These are phyloP conservation scores for Helotiales sp. DNA, from an alignment of 2,329 filamentous ascomycete species.

Conservation along the genomic window DNA sequence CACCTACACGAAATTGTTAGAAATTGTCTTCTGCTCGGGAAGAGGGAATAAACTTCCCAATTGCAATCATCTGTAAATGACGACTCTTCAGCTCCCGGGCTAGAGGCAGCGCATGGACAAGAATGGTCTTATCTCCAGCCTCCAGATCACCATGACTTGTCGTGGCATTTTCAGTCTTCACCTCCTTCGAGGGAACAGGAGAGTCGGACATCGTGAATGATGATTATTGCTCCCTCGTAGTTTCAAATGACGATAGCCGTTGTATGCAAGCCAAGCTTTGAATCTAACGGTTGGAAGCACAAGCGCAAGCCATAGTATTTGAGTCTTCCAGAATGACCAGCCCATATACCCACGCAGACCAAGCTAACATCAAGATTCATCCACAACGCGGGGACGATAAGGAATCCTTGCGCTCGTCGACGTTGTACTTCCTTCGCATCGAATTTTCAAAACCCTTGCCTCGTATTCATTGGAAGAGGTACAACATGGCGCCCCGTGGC, in stretches of 20 bases:
- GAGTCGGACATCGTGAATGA: background rate
- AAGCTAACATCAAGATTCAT: background rate
- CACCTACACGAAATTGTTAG: conserved; percentile 22
- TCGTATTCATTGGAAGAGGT: background rate
- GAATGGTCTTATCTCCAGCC: conserved; percentile 13
- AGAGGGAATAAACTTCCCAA: conserved; percentile 32
- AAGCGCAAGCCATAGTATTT: background rate
- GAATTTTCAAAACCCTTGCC: background rate
- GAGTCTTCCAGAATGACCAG: background rate
- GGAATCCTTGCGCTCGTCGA: background rate
- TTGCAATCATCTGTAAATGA: conserved; percentile 51
- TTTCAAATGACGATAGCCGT: background rate
- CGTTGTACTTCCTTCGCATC: background rate
- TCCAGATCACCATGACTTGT: background rate
- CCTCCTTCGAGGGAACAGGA: background rate
- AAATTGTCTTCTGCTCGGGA: background rate
- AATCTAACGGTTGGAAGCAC: background rate
- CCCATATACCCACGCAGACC: background rate
- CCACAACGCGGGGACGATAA: background rate
- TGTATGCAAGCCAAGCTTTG: background rate
- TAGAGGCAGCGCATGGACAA: conserved; percentile 14
- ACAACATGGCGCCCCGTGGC: background rate
- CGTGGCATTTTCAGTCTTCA: background rate
- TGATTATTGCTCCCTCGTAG: background rate
- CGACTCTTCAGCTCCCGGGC: conserved; percentile 39